Conservation (phyloP, 2,329 filamentous ascomycete genomes). For the Cucurbitaria berberidis region DNA sequence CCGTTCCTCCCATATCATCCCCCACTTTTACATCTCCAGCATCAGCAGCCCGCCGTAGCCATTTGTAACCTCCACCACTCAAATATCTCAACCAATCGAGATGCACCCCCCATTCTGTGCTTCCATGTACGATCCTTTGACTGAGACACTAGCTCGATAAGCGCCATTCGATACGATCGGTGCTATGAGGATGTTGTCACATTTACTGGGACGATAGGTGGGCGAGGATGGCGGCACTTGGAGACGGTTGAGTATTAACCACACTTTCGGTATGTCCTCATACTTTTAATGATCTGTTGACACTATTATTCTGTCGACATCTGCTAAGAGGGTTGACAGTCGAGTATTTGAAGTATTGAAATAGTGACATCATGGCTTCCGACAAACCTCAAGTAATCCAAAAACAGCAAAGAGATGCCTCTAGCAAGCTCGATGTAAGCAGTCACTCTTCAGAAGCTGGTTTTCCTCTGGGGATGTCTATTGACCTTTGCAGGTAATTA, state of each 20-base stretch:
- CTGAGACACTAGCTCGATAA: constrained; percentile 12
- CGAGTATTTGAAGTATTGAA: not conserved
- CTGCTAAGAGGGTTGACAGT: not conserved
- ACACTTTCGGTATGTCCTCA: constrained; percentile 6
- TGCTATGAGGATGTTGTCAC: constrained; percentile 14
- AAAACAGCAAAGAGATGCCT: constrained; percentile 32
- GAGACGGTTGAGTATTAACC: constrained; percentile 9
- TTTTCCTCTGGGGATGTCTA: not conserved
- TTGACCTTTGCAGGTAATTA: constrained; percentile 47
- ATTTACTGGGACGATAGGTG: constrained; percentile 24
- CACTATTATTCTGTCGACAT: not conserved
- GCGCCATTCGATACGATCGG: constrained; percentile 11
- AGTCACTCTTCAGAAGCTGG: not conserved
- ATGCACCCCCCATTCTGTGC: constrained; percentile 13
- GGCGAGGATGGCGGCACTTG: constrained; percentile 28
- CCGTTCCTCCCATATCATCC: constrained; percentile 5
- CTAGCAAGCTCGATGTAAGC: constrained; percentile 36
- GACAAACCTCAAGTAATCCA: constrained; percentile 34
- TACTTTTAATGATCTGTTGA: constrained; percentile 1
- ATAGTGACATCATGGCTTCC: constrained; percentile 32
- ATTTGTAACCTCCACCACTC: constrained; percentile 3
- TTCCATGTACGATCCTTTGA: not conserved
- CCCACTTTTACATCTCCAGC: constrained; percentile 30
- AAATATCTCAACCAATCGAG: constrained; percentile 12
- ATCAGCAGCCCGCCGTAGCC: constrained; percentile 13